A percentile compares a stretch with the other conserved stretches of the same genome.
Conservation (phyloP, 208 protist genomes). For the Leishmania tarentolae region DNA sequence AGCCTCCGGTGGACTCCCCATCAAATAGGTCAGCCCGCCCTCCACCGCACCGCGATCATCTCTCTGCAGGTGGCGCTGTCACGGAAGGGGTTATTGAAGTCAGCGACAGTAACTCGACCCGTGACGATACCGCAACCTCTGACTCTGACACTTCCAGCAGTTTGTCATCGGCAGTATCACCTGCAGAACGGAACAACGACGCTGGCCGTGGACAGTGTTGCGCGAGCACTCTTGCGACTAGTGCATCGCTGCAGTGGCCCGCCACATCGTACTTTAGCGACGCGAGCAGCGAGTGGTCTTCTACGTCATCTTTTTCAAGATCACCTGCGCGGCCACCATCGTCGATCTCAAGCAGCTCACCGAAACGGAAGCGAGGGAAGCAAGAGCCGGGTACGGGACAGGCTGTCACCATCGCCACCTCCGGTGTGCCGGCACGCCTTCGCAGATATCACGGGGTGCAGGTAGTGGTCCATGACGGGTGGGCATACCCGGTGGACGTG, state of each 20-base stretch:
- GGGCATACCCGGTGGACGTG: conserved; percentile 58
- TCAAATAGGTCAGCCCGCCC: neutral
- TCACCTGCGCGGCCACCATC: neutral
- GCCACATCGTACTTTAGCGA: conserved; percentile 31
- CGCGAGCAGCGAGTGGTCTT: conserved; percentile 24
- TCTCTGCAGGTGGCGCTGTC: neutral
- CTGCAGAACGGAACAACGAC: neutral
- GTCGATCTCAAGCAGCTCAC: neutral
- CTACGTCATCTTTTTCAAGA: conserved; percentile 11
- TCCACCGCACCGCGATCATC: neutral
- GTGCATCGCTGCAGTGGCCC: conserved; percentile 17
- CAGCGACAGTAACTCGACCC: conserved; percentile 14
- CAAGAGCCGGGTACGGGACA: neutral
- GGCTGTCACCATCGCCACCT: neutral
- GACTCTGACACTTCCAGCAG: neutral
- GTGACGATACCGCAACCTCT: neutral
- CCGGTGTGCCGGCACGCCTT: neutral
- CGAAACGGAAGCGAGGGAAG: conserved; percentile 9
- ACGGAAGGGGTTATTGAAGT: conserved; percentile 23
- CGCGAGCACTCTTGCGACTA: neutral
- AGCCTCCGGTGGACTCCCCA: neutral
- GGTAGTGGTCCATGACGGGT: conserved; percentile 65
- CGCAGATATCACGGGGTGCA: conserved; percentile 19
- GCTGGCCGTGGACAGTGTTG: neutral
- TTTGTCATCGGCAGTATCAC: neutral